Evolutionary conservation across 2,329 filamentous ascomycete genomes (phyloP), one percentile per base, ranked within the genome.

Genomic region (Colletotrichum karsti): DNA sequence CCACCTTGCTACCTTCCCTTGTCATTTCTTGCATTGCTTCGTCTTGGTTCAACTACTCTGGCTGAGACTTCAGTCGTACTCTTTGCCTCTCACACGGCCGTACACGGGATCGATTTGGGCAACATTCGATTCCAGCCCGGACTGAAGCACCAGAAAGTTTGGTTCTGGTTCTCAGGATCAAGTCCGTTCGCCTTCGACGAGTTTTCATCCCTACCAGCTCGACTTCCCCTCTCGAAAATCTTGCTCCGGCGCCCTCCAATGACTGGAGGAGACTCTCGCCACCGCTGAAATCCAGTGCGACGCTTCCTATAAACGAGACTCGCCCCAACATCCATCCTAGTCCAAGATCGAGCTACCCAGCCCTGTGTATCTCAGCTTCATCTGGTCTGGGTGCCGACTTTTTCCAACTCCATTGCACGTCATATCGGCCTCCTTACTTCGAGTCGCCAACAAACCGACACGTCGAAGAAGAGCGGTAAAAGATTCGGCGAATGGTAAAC

Each of bases 31-130:
- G 39, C 30, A 35, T 41, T 46, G 24, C 20, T 35, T 46, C 44
- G 28, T 55, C 30, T 53, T 67, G 60, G 53, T 46, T 67, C 39
- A 39, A 57, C 46, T 57, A 57, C 64, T 67, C 60, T 67, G 53
- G 60, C 42, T 56, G 63, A 62, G 58, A 63, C 63, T 30, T 46
- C 30, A 50, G 15, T 51, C 35, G 58, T 51, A 7, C 37, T 46
- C 46, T 59, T 28, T 53, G 41, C 39, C 35, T 60, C 37, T 64
- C 60, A 33, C n/a, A 54, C 37, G 46, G 37, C 44, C 15, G 28
- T 20, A 22, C 44, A 15, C 24, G 46, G 18, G 54, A 58, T 37
- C 42, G 53, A 57, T n/a, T 44, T 35, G 53, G 39, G 53, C 53
- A 67, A 53, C 53, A 22, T 53, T 59, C 39, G 64, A 64, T 59